Conservation (phyloP, 2,329 filamentous ascomycete genomes). For the Arthrobotrys iridis region DNA sequence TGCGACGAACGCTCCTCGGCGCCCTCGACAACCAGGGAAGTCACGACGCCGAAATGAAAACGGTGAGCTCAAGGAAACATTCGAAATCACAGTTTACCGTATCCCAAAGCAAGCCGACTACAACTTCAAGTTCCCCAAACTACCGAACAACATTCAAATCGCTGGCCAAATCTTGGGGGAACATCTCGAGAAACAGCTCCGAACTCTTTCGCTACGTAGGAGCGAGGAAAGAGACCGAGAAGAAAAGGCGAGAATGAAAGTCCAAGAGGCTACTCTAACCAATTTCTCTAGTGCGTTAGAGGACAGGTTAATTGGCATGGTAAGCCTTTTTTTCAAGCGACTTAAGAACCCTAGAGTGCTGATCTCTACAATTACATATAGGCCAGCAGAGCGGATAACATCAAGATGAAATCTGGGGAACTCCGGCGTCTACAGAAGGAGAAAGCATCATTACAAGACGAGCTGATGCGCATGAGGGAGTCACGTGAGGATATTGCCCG, state of each 20-base stretch:
- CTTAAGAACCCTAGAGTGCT: no score
- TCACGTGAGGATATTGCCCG: slow-evolving; percentile 55
- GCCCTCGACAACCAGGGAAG: slow-evolving; percentile 9
- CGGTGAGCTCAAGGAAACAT: slow-evolving; percentile 44
- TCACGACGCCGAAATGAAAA: slow-evolving; percentile 31
- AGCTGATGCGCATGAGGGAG: slow-evolving; percentile 55
- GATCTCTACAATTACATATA: no score
- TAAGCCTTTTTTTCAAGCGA: slow-evolving; percentile 42
- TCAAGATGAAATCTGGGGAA: slow-evolving; percentile 47
- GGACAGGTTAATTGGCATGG: slow-evolving; percentile 55
- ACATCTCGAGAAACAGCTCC: slow-evolving; percentile 42
- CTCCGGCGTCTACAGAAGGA: slow-evolving; percentile 41
- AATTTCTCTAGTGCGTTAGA: slow-evolving; percentile 57
- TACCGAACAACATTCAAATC: slow-evolving; percentile 45
- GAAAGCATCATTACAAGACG: slow-evolving; percentile 55
- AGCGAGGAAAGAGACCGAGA: slow-evolving; percentile 40
- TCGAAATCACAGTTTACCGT: slow-evolving; percentile 51
- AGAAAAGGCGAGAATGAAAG: slow-evolving; percentile 52
- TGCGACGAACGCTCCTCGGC: background rate
- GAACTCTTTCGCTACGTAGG: slow-evolving; percentile 37
- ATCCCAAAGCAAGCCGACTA: slow-evolving; percentile 42
- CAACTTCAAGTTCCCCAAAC: slow-evolving; percentile 50
- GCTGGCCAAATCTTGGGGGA: slow-evolving; percentile 32
- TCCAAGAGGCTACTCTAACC: slow-evolving; percentile 52
- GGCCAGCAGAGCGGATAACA: slow-evolving; percentile 49